These are phyloP conservation scores for Corchorus olitorius DNA, from an alignment of 345 rosid species.

Conservation along the genomic window DNA sequence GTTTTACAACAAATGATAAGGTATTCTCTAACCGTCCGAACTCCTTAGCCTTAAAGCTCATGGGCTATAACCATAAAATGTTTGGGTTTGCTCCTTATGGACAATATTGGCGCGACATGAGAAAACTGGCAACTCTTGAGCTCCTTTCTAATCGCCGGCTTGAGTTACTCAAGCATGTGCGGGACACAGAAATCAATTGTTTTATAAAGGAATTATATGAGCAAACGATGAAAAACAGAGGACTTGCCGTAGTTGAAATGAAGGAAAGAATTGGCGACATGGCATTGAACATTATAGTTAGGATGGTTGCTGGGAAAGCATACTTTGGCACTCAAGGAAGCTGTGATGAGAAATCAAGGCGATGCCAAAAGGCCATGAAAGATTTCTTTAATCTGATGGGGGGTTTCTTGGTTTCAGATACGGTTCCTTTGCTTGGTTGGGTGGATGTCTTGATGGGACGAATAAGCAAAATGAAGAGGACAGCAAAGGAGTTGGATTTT, in stretches of 20 bases:
- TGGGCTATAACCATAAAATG: constrained; percentile 61
- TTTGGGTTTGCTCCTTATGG: constrained; percentile 64
- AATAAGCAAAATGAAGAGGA: constrained; percentile 56
- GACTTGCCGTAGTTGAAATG: constrained; percentile 41
- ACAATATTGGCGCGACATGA: constrained; percentile 61
- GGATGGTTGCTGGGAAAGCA: constrained; percentile 58
- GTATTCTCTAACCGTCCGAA: constrained; percentile 60
- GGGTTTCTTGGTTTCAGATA: constrained; percentile 54
- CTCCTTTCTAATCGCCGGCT: constrained; percentile 60
- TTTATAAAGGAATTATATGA: constrained; percentile 35
- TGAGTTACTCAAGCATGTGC: constrained; percentile 51
- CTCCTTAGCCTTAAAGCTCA: constrained; percentile 45
- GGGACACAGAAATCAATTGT: constrained; percentile 24
- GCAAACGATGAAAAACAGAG: constrained; percentile 27
- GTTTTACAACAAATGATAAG: constrained; percentile 62
- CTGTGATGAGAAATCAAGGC: constrained; percentile 35
- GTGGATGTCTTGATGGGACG: constrained; percentile 47
- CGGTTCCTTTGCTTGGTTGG: constrained; percentile 54
- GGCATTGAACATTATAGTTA: constrained; percentile 39
- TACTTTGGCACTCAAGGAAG: constrained; percentile 23
- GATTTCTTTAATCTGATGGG: constrained; percentile 51
- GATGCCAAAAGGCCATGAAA: constrained; percentile 38
- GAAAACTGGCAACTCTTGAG: constrained; percentile 55
- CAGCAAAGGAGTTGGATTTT: constrained; percentile 45
- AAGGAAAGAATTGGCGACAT: constrained; percentile 46